phyloP scores from a whole-genome alignment of 1,284 basidiomycete species.

The Rugosomyces carneus region DNA sequence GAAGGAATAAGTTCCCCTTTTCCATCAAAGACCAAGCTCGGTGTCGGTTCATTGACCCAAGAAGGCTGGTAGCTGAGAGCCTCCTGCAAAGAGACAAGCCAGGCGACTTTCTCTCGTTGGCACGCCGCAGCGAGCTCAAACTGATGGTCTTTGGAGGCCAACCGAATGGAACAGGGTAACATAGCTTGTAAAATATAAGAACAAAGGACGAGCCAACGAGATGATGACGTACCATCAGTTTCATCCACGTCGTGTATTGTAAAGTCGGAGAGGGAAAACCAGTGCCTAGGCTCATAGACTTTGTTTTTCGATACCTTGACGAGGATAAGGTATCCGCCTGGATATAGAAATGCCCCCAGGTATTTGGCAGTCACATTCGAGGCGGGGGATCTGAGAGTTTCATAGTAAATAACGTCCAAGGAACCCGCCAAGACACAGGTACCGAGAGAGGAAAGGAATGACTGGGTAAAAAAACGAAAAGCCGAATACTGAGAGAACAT shows the following conservation, averaged over 20 bases:
- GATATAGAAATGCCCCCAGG: conserved; percentile 83
- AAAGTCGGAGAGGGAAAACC: conserved; percentile 74
- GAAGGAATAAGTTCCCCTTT: conserved; percentile 32
- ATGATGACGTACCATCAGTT: conserved; percentile 50
- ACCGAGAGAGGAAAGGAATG: conserved; percentile 67
- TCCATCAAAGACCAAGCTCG: conserved; percentile 46
- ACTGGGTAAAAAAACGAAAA: conserved; percentile 34
- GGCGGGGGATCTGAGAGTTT: conserved; percentile 30
- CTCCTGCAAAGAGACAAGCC: conserved; percentile 65
- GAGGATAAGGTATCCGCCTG: conserved; percentile 78
- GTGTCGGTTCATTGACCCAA: conserved; percentile 56
- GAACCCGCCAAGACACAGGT: conserved; percentile 74
- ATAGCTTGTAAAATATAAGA: conserved; percentile 43
- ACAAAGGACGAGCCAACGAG: not conserved
- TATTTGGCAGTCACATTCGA: conserved; percentile 74
- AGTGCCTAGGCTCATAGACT: conserved; percentile 81
- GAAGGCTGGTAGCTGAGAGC: conserved; percentile 31
- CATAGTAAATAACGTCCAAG: conserved; percentile 76
- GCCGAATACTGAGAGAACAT: conserved; percentile 21
- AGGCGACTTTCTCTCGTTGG: conserved; percentile 75
- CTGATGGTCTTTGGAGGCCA: conserved; percentile 61
- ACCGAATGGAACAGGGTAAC: conserved; percentile 74
- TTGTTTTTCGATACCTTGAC: conserved; percentile 80
- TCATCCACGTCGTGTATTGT: conserved; percentile 66
- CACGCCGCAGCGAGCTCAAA: conserved; percentile 85